phyloP scores from a whole-genome alignment of 192 early-diverging fungal species.

The Podila epigama region DNA sequence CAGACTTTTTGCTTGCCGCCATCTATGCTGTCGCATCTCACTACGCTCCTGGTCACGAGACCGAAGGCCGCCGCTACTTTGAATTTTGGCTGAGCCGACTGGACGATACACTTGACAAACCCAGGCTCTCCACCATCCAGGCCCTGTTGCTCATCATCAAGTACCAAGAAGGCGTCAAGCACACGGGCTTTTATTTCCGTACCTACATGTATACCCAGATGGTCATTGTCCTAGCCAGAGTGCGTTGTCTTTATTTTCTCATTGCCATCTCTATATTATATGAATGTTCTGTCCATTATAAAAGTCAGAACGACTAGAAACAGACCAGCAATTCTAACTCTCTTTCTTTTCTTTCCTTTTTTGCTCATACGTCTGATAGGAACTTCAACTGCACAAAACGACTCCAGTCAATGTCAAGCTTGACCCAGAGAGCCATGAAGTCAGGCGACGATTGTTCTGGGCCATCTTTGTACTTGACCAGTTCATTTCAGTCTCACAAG shows the following conservation, averaged over 20 bases:
- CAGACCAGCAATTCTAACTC: background rate
- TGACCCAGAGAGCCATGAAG: slow-evolving; percentile 42
- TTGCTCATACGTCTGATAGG: slow-evolving; percentile 20
- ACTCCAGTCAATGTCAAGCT: slow-evolving; percentile 49
- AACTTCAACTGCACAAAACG: slow-evolving; percentile 46
- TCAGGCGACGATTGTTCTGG: slow-evolving; percentile 41
- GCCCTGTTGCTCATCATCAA: slow-evolving; percentile 58
- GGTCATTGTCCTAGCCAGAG: slow-evolving; percentile 47
- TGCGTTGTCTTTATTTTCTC: slow-evolving; percentile 6
- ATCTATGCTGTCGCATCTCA: slow-evolving; percentile 46
- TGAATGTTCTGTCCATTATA: too few relatives aligned
- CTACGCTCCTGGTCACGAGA: slow-evolving; percentile 37
- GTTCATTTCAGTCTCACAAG: slow-evolving; percentile 41
- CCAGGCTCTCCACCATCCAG: slow-evolving; percentile 61
- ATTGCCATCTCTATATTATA: too few relatives aligned
- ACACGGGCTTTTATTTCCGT: slow-evolving; percentile 58
- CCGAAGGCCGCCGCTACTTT: slow-evolving; percentile 45
- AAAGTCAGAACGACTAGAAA: background rate
- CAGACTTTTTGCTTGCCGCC: slow-evolving; percentile 43
- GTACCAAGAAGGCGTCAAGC: slow-evolving; percentile 58
- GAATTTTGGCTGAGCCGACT: slow-evolving; percentile 41
- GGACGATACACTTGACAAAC: slow-evolving; percentile 59
- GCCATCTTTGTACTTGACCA: slow-evolving; percentile 48
- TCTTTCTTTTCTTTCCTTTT: background rate
- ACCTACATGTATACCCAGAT: slow-evolving; percentile 56